Evolutionary conservation across 768 basidiomycete genomes (phyloP), one percentile per base, ranked within the genome.

Genomic region (Stropharia rugosoannulata): DNA sequence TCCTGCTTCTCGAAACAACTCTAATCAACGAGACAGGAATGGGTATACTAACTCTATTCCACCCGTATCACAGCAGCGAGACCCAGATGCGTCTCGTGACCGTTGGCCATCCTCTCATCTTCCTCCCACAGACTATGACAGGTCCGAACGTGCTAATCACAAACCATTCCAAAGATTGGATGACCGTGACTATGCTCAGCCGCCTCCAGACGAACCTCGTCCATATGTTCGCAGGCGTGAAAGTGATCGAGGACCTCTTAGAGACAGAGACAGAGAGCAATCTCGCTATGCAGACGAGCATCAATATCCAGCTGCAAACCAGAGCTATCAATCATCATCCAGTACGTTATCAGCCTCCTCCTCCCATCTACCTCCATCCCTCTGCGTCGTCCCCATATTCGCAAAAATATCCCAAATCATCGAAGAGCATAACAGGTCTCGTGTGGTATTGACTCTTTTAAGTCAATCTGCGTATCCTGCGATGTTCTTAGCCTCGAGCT

Each of bases 321-420:
- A 65, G 67, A 69, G 65, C 70, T 64, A 48, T 57, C 69, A 71
- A 69, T 66, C 73, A 63, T 61, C 76, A 74, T 68, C 76, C 69
- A 83, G 83, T 84, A 84, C 83, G 82, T 84, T 83, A 73, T 82
- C 80, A 74, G 78, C 80, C 76, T 81, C 78, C 70, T 78, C 80
- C 76, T 81, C 61, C 69, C 69, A 51, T 67, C 70, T 72, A 63
- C 69, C 68, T 70, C 75, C 65, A 70, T 73, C 70, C 64, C 60
- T 57, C 53, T 63, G 47, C 60, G 58, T 55, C 58, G 37, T 22
- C 57, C 36, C 51, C 61, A 51, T 58, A 56, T 57, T 53, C 58
- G 58, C 52, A 22, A 44, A 65, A 59, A 49, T 59, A 51, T 58
- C 60, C 49, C 62, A 59, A 59, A 54, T 61, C 59, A 59, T 60